These are phyloP conservation scores for Gossypium rotundifolium DNA, from an alignment of 345 rosid genomes.

Conservation along the genomic window DNA sequence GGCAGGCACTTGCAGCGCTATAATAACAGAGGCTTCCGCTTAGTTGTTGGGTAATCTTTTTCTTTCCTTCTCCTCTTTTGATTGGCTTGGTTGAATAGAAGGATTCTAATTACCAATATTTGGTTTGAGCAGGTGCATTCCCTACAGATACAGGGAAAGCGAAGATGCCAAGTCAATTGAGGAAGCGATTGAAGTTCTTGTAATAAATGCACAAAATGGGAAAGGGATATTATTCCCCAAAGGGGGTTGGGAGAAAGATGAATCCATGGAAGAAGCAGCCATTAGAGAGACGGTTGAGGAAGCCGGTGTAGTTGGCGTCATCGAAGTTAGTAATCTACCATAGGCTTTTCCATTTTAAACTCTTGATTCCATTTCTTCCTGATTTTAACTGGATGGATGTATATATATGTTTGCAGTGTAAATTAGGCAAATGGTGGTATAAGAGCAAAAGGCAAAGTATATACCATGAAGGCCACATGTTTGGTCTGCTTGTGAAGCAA, in stretches of 20 bases:
- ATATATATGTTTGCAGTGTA: slow-evolving; percentile 17
- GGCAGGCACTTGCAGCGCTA: slow-evolving; percentile 70
- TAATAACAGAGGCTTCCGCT: slow-evolving; percentile 43
- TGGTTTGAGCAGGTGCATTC: slow-evolving; percentile 42
- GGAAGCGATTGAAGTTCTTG: slow-evolving; percentile 48
- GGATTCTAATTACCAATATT: background rate
- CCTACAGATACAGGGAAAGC: slow-evolving; percentile 42
- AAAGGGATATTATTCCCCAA: slow-evolving; percentile 56
- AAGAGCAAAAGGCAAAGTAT: slow-evolving; percentile 43
- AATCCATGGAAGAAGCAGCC: slow-evolving; percentile 50
- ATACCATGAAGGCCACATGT: slow-evolving; percentile 50
- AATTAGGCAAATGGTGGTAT: slow-evolving; percentile 48
- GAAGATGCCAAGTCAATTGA: slow-evolving; percentile 4
- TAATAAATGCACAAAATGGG: slow-evolving; percentile 54
- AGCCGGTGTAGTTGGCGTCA: slow-evolving; percentile 49
- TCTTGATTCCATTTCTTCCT: background rate
- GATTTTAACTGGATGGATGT: background rate
- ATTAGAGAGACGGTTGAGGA: slow-evolving; percentile 50
- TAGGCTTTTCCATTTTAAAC: no score
- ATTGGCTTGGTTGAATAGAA: background rate
- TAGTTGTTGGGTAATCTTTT: slow-evolving; percentile 60
- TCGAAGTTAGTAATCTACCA: slow-evolving; percentile 26
- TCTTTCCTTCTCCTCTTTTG: background rate
- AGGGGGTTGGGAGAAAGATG: slow-evolving; percentile 69
- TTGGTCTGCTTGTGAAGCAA: slow-evolving; percentile 38